phyloP scores from a whole-genome alignment of 768 basidiomycete genomes.

The Lanmaoa pseudosensibilis region DNA sequence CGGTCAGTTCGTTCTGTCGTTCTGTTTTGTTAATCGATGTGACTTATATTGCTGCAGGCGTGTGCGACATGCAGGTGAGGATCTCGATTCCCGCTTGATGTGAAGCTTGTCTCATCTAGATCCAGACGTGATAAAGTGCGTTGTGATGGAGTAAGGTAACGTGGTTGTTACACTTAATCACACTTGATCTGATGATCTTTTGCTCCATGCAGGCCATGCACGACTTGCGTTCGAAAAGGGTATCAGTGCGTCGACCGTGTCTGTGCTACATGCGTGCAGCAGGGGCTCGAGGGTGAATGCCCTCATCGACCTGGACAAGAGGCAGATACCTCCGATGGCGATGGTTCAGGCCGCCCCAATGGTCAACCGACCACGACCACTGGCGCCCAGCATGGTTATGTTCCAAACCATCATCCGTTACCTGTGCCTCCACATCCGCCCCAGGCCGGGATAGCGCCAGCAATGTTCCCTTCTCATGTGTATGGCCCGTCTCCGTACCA shows the following conservation, averaged over 20 bases:
- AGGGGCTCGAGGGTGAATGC: conserved; percentile 47
- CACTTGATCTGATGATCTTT: conserved; percentile 4
- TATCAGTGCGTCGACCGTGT: conserved; percentile 53
- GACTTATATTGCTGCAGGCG: conserved; percentile 41
- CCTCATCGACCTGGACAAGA: conserved; percentile 37
- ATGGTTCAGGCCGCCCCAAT: conserved; percentile 9
- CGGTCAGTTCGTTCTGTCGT: conserved; percentile 40
- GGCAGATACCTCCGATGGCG: conserved; percentile 28
- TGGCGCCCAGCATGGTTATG: conserved; percentile 14
- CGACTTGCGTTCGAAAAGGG: conserved; percentile 49
- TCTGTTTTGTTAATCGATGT: conserved; percentile 4
- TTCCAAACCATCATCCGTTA: conserved; percentile 11
- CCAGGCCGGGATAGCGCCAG: conserved; percentile 16
- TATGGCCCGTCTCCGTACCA: conserved; percentile 33
- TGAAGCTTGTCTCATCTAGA: conserved; percentile 15
- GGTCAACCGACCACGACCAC: background rate
- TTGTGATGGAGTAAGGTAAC: conserved; percentile 58
- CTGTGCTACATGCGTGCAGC: conserved; percentile 45
- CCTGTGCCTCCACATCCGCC: conserved; percentile 16
- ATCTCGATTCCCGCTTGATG: conserved; percentile 2
- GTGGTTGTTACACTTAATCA: conserved; percentile 3
- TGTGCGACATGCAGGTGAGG: conserved; percentile 60
- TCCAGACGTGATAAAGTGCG: conserved; percentile 60
- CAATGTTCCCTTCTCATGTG: conserved; percentile 26
- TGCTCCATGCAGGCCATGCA: conserved; percentile 44